These are phyloP conservation scores for Ceratocystis ficicola DNA, from an alignment of 2,329 filamentous ascomycete genomes.

Conservation along the genomic window DNA sequence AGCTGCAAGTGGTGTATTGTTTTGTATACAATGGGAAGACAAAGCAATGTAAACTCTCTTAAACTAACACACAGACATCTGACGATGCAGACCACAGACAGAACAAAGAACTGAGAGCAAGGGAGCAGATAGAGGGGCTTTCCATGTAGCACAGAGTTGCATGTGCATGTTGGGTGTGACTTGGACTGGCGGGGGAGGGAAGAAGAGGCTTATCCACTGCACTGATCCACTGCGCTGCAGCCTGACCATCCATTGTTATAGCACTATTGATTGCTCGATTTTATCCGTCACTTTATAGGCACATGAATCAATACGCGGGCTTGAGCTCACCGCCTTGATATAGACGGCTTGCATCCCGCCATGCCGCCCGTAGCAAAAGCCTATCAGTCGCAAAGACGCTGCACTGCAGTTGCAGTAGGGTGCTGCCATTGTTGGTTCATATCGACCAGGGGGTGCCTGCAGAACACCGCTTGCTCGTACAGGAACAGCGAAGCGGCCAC, in stretches of 20 bases:
- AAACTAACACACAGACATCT: background rate
- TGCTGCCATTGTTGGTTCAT: background rate
- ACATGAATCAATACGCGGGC: too few species aligned
- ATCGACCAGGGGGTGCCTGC: background rate
- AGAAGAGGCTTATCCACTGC: background rate
- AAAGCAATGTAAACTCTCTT: background rate
- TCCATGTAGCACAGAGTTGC: background rate
- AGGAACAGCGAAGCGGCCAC: background rate
- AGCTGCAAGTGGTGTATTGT: slow-evolving; percentile 4
- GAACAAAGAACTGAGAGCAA: background rate
- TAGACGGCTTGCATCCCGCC: background rate
- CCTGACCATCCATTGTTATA: background rate
- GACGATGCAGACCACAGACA: too few species aligned
- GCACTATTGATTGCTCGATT: background rate
- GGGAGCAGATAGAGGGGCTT: background rate
- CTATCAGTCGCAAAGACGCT: background rate
- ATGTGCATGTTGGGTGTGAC: background rate
- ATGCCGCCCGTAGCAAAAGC: background rate
- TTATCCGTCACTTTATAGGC: background rate
- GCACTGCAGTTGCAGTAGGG: background rate
- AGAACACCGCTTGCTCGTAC: background rate
- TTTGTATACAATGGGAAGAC: slow-evolving; percentile 4
- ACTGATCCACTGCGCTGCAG: background rate
- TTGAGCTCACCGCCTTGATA: slow-evolving; percentile 9
- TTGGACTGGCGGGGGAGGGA: background rate